Percentiles rank a stretch among this genome's conserved stretches.
Conservation (phyloP, 192 early-diverging fungal genomes). For the Coemansia sp. region DNA sequence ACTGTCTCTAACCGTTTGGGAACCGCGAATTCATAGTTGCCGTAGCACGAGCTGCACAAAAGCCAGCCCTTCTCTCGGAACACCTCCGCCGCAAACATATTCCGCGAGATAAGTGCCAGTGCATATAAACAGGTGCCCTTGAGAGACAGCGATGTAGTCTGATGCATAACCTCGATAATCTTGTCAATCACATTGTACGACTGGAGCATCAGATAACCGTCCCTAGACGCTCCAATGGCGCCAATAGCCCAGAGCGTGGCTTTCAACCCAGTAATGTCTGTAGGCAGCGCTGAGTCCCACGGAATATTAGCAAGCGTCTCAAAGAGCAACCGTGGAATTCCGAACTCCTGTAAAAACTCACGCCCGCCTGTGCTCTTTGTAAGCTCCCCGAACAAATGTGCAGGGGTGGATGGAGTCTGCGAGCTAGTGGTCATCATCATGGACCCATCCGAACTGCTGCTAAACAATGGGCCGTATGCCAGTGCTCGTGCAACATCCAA, state of each 20-base stretch:
- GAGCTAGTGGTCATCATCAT: slow-evolving; percentile 49
- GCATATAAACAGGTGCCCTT: slow-evolving; percentile 51
- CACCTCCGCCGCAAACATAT: slow-evolving; percentile 45
- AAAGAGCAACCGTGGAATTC: slow-evolving; percentile 45
- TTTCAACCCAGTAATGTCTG: slow-evolving; percentile 42
- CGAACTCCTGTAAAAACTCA: slow-evolving; percentile 17
- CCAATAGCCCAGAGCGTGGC: slow-evolving; percentile 56
- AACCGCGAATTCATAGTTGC: slow-evolving; percentile 52
- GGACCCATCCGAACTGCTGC: slow-evolving; percentile 44
- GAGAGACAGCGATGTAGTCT: slow-evolving; percentile 34
- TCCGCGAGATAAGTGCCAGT: slow-evolving; percentile 45
- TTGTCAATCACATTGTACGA: slow-evolving; percentile 29
- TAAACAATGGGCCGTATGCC: slow-evolving; percentile 52
- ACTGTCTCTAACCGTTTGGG: slow-evolving; percentile 36
- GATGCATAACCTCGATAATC: slow-evolving; percentile 29
- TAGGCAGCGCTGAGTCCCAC: slow-evolving; percentile 36
- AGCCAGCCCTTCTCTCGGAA: slow-evolving; percentile 51
- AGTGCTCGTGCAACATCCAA: slow-evolving; percentile 47
- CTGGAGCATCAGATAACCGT: slow-evolving; percentile 46
- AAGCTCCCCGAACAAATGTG: slow-evolving; percentile 54
- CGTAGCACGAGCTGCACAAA: slow-evolving; percentile 44
- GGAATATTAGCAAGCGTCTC: slow-evolving; percentile 53
- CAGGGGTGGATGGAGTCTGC: slow-evolving; percentile 47
- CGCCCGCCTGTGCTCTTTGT: slow-evolving; percentile 31
- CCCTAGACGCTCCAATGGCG: slow-evolving; percentile 43